Base-by-base conservation (phyloP, 2,329 filamentous ascomycete species). In the Colletotrichum spinosum region DNA sequence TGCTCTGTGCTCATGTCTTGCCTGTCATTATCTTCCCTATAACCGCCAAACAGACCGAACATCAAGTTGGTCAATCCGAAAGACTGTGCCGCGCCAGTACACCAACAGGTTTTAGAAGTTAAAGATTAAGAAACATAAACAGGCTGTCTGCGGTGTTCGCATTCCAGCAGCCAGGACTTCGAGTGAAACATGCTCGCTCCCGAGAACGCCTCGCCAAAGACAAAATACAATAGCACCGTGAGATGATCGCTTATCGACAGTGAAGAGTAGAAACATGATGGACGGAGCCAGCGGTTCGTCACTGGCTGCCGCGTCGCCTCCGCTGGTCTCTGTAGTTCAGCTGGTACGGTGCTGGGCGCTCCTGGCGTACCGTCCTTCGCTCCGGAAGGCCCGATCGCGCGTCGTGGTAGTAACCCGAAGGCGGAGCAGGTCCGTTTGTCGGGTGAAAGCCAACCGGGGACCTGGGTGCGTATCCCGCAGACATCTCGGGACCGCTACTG, bases 311-410 rank as follows among this genome's bases (percentile, higher is more conserved):
- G 6, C 62, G 52, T 11, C 62, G 62, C 37, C 62, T 58, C 37
- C 59, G 52, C 8, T 62, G 58, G 41, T 65, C 62, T 41, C 58
- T 62, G 46, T 65, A 65, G 52, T 53, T 65, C 12, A 65, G 42
- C 13, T 58, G 49, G 42, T 65, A 65, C 8, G 62, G 62, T 25
- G 58, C 62, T 15, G 52, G 62, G 4, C 62, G 62, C 11, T 65
- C 62, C 15, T 65, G 62, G 11, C 62, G 62, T 35, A 65, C 44
- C 9, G 62, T 55, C 12, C 62, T 48, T 11, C 62, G 59, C 6
- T 65, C 62, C 58, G 62, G 62, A 49, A 62, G 62, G 11, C 41
- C 37, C 37, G 62, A 61, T 53, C 62, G 51, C 25, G 49, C 48
- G 17, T 65, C 62, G 13, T 52, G 62, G 33, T 65, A 65, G 52